Evolutionary conservation across 73 alveolate genomes (phyloP).

Genomic region (Paramecium bursaria): DNA sequence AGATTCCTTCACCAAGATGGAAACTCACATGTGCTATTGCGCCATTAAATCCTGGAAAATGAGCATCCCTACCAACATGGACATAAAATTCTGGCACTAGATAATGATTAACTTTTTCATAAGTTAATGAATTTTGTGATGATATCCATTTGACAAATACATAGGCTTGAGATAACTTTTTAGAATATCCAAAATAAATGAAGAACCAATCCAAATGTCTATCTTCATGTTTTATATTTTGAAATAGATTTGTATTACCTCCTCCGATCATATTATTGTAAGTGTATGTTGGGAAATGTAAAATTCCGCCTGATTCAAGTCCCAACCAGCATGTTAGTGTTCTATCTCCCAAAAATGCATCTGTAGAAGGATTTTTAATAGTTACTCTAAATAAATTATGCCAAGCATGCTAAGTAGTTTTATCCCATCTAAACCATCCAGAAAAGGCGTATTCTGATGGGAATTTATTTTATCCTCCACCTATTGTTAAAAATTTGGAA

Average conservation of each 20-base stretch:
- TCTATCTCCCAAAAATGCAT: constrained; percentile 40
- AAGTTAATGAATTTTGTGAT: constrained; percentile 15
- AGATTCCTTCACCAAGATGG: constrained; percentile 29
- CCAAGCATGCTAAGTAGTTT: constrained; percentile 51
- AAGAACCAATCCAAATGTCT: constrained; percentile 46
- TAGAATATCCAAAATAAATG: constrained; percentile 41
- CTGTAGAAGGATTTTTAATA: constrained; percentile 59
- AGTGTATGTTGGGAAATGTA: constrained; percentile 63
- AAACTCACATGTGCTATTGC: constrained; percentile 6
- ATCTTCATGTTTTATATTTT: constrained; percentile 48
- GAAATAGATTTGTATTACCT: constrained; percentile 47
- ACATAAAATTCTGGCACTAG: constrained; percentile 37
- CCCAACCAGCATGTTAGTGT: constrained; percentile 51
- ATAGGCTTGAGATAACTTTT: not conserved
- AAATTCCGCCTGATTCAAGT: constrained; percentile 46
- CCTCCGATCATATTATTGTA: constrained; percentile 57
- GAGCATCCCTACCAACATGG: constrained; percentile 41
- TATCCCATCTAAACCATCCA: constrained; percentile 68
- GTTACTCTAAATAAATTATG: constrained; percentile 65
- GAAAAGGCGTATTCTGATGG: constrained; percentile 49
- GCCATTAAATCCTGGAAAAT: constrained; percentile 59
- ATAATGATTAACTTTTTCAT: constrained; percentile 46
- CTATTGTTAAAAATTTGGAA: constrained; percentile 11
- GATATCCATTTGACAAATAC: constrained; percentile 47
- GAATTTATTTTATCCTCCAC: constrained; percentile 51